Base-by-base conservation (phyloP, 2,329 filamentous ascomycete genomes). In the Trichoderma semiorbis region DNA sequence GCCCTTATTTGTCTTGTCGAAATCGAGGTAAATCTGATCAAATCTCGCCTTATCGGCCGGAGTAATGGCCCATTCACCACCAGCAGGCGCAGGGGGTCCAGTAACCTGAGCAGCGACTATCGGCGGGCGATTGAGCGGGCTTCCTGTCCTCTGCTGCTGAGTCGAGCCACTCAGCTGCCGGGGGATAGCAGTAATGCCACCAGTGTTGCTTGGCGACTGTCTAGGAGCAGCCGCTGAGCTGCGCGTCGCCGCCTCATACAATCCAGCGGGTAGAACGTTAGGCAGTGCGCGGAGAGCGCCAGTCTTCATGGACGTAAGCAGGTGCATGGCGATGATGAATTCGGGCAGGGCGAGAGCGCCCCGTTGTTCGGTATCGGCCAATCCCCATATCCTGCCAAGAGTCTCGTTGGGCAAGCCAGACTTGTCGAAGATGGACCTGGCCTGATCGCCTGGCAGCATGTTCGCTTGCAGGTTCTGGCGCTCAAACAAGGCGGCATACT, bases 241-340 rank as follows among this genome's bases (percentile, higher is more conserved):
- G 74, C 94, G 89, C 63, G 93, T 90, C 10, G 96, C 96, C 60
- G 95, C 95, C 78, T 99, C 96, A 78, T 97, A 97, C 6, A 99
- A 85, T 12, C 92, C 93, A 14, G 93, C 90, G 7, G 96, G 96
- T 2, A 99, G 87, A 30, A 92, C 89, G 73, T 85, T 92, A 1
- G 96, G 96, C 71, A 98, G 86, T 24, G 88, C 90, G 74, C 93
- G 91, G 80, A 99, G 87, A 34, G 90, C 87, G 26, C 94, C 93
- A 14, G 91, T 92, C 85, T 97, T 97, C 83, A 93, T 94, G 14
- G 94, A 97, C 16, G 94, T 95, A 74, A 99, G 87, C 73, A 99
- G 85, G 81, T 99, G 96, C 96, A 99, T 99, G 60, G 96, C 96
- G 78, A 99, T 97, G 79, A 97, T 93, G 80, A 99, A 99, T 78